Base-by-base conservation (phyloP, 2,329 filamentous ascomycete species). In the Ophiocordyceps unilateralis region DNA sequence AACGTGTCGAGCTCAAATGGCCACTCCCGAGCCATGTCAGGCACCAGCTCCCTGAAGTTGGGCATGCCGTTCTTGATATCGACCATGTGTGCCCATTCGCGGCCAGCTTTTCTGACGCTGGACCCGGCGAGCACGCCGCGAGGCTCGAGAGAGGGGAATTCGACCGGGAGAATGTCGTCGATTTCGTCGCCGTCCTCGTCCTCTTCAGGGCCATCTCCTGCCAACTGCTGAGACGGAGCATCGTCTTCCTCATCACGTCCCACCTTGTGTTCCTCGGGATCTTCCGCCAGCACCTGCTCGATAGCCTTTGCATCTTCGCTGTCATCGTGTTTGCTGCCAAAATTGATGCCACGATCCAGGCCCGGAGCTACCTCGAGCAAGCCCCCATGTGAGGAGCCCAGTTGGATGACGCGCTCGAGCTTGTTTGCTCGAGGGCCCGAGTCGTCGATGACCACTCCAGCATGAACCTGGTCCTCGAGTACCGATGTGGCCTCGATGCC, bases 71-170 rank as follows among this genome's bases (percentile, higher is more conserved):
- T 77, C 54, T 89, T 88, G 51, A 96, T 81, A 58, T 98, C 89
- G 2, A 98, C 89, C 78, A 98, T 93, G 62, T 98, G 91, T 42
- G 91, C 91, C 89, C 91, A 98, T 64, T 96, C 86, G 53, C 76
- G 81, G 7, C 83, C 83, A 34, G 77, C 77, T 54, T 82, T 83
- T 55, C 80, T 83, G 47, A 78, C 69, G 46, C 78, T 76, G 9
- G 83, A 79, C 42, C 81, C 68, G 19, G 82, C 73, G 24, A 95
- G 74, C 20, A 77, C 72, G n/a, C 80, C 79, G 55, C 81, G 83
- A 10, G 91, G 86, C 50, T 93, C 84, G 7, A 98, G 61, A 12
- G 93, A 83, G 1, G 91, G 88, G 53, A 95, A 98, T 55, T 98
- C 91, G 22, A 94, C 76, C 0, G 91, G 91, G 1, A 98, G 62